phyloP scores from a whole-genome alignment of 2,329 filamentous ascomycete genomes.

The Colletotrichum navitas region DNA sequence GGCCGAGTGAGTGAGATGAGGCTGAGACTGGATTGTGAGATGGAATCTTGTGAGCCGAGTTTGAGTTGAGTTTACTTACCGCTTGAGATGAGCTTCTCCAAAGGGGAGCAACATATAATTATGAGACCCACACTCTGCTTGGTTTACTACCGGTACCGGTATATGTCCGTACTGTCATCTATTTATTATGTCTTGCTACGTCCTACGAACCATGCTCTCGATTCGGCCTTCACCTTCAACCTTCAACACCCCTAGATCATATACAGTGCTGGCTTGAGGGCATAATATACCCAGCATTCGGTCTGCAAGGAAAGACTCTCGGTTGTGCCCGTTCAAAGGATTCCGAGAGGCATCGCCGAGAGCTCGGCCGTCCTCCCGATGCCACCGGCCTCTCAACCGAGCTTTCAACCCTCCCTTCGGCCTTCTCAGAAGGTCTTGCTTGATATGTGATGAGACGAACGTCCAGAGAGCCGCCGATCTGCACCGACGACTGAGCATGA shows the following conservation, averaged over 20 bases:
- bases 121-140: background rate
- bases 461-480: slow-evolving; percentile 68
- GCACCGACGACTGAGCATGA: slow-evolving; percentile 81
- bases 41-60: slow-evolving; percentile 5
- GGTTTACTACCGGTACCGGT: background rate
- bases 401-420: background rate
- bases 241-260: background rate
- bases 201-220: background rate
- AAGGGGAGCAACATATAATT: background rate
- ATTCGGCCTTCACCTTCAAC: background rate
- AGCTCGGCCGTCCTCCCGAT: background rate
- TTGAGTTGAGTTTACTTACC: slow-evolving; percentile 4
- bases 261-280: background rate
- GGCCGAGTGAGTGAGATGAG: slow-evolving; percentile 8
- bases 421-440: background rate
- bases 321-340: no score
- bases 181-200: no score
- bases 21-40: slow-evolving; percentile 28
- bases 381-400: background rate
- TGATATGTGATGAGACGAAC: background rate
- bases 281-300: background rate
- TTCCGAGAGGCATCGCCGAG: background rate
- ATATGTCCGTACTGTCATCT: no score
- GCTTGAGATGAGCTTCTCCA: slow-evolving; percentile 9
- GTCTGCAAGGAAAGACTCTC: background rate